phyloP scores from a whole-genome alignment of 495 filamentous ascomycete species.

The Penicillium psychrofluorescens region DNA sequence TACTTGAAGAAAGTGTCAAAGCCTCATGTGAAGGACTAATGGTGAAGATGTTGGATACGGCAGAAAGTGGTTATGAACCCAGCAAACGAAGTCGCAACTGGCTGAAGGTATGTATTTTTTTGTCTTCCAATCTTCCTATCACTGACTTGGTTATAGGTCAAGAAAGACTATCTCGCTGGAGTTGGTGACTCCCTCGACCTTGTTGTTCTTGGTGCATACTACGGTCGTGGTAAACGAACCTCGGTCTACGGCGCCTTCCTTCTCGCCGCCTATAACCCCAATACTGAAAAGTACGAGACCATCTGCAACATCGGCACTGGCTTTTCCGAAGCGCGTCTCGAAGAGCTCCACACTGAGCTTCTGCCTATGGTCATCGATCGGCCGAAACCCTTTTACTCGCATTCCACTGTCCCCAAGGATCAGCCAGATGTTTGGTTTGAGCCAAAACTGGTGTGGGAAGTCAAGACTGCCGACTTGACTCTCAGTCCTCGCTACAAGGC shows the following conservation, averaged over 20 bases:
- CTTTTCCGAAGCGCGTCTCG: slow-evolving; percentile 81
- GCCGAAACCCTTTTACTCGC: slow-evolving; percentile 89
- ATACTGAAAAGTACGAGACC: slow-evolving; percentile 75
- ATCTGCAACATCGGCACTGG: slow-evolving; percentile 98
- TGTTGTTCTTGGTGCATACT: slow-evolving; percentile 91
- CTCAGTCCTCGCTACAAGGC: slow-evolving; percentile 90
- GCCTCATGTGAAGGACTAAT: slow-evolving; percentile 94
- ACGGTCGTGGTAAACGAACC: slow-evolving; percentile 90
- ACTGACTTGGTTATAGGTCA: slow-evolving; percentile 49
- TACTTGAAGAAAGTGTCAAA: slow-evolving; percentile 90
- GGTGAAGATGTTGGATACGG: slow-evolving; percentile 97
- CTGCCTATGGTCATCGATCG: slow-evolving; percentile 70
- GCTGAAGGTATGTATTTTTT: slow-evolving; percentile 66
- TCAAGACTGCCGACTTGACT: slow-evolving; percentile 92
- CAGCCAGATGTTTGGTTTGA: slow-evolving; percentile 99
- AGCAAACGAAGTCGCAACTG: slow-evolving; percentile 93
- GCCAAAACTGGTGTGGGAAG: slow-evolving; percentile 90
- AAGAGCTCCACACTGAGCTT: slow-evolving; percentile 70
- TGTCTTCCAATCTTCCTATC: background rate
- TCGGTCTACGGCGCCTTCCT: slow-evolving; percentile 93
- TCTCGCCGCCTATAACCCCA: slow-evolving; percentile 83
- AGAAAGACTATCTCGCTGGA: slow-evolving; percentile 93
- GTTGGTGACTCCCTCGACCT: slow-evolving; percentile 94
- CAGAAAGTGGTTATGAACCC: slow-evolving; percentile 88
- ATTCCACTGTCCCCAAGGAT: slow-evolving; percentile 74